Conservation (phyloP, 2,329 filamentous ascomycete genomes). For the Xylaria sp. region DNA sequence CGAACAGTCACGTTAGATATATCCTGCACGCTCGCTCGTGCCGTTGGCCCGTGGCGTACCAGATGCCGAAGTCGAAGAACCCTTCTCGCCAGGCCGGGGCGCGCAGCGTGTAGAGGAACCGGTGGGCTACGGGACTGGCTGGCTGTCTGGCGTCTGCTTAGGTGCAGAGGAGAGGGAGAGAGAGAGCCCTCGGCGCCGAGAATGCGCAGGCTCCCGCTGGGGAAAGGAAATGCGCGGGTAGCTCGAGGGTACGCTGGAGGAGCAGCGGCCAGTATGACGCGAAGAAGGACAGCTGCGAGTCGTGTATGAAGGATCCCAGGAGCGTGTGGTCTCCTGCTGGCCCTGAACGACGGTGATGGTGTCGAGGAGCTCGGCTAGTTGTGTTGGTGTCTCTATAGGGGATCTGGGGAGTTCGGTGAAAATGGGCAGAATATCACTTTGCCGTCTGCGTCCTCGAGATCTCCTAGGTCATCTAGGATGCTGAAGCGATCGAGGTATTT, state of each 20-base stretch:
- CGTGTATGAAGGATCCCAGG: slow-evolving; percentile 9
- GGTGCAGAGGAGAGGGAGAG: slow-evolving; percentile 14
- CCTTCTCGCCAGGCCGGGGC: slow-evolving; percentile 18
- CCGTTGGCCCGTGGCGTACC: slow-evolving; percentile 21
- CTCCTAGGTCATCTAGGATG: slow-evolving; percentile 16
- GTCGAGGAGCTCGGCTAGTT: slow-evolving; percentile 24
- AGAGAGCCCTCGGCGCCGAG: too few relatives aligned
- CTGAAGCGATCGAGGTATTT: slow-evolving; percentile 26
- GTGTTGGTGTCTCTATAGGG: not conserved
- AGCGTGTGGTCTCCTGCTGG: slow-evolving; percentile 22
- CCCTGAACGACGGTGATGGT: slow-evolving; percentile 28
- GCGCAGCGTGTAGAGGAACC: slow-evolving; percentile 24
- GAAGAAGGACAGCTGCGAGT: slow-evolving; percentile 16
- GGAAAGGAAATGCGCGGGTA: slow-evolving; percentile 26
- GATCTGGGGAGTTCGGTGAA: slow-evolving; percentile 13
- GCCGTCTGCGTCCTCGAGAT: slow-evolving; percentile 22
- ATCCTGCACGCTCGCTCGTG: slow-evolving; percentile 26
- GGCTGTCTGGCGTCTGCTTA: slow-evolving; percentile 19
- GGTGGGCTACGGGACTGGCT: slow-evolving; percentile 21
- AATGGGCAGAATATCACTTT: slow-evolving; percentile 16
- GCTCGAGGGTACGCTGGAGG: too few relatives aligned
- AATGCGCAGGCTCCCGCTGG: slow-evolving; percentile 12
- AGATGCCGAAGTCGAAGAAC: slow-evolving; percentile 31
- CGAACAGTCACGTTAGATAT: slow-evolving; percentile 23
- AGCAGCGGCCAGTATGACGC: slow-evolving; percentile 12